These are phyloP conservation scores for Xylariaceae sp. DNA, from an alignment of 2,329 filamentous ascomycete species.

Conservation along the genomic window DNA sequence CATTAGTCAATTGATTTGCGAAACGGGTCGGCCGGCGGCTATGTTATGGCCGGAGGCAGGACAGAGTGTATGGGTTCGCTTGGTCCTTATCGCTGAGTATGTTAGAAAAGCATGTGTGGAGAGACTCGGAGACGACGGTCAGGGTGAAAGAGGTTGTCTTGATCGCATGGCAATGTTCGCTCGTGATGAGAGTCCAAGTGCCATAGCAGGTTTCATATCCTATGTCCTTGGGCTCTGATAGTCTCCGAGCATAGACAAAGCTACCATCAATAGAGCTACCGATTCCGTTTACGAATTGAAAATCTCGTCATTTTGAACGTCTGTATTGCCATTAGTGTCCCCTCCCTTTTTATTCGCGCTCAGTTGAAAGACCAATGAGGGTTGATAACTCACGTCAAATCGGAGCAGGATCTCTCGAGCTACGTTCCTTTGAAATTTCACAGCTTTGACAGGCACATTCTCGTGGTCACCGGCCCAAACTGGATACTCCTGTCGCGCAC, in stretches of 20 bases:
- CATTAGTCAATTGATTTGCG: constrained; percentile 2
- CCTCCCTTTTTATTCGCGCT: no score
- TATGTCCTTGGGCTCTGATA: no score
- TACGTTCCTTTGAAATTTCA: constrained; percentile 6
- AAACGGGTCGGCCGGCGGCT: constrained; percentile 3
- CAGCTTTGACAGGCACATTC: constrained; percentile 5
- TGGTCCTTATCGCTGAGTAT: not conserved
- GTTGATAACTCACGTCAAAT: constrained; percentile 23
- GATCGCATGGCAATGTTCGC: not conserved
- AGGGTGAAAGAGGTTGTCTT: not conserved
- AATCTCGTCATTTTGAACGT: constrained; percentile 18
- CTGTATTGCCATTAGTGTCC: constrained; percentile 11
- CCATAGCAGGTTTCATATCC: no score
- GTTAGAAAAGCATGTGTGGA: no score
- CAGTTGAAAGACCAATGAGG: not conserved
- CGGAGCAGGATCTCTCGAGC: constrained; percentile 18
- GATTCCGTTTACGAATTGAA: no score
- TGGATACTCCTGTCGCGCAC: constrained; percentile 18
- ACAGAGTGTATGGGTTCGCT: not conserved
- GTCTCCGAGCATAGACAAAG: no score
- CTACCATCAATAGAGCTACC: no score
- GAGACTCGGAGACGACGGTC: not conserved
- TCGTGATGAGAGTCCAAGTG: no score
- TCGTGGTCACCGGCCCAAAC: constrained; percentile 19
- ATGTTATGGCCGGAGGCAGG: constrained; percentile 2